Evolutionary conservation across 306 rosid species (phyloP).

Genomic region (Coriaria nepalensis): DNA sequence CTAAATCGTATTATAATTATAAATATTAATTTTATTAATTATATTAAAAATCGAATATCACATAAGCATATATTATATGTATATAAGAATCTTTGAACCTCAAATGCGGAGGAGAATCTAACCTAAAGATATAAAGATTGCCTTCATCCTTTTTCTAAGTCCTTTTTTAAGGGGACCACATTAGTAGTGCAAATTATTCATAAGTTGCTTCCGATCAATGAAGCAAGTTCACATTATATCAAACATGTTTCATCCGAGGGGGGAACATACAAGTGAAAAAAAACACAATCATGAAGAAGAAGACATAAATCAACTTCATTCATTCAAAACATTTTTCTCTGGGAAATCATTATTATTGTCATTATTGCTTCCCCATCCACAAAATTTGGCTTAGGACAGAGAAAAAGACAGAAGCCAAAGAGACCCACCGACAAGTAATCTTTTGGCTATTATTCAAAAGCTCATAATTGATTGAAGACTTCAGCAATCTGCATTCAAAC

Average conservation of each 20-base stretch:
- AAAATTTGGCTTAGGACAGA: slow-evolving; percentile 57
- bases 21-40: no score
- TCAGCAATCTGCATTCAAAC: slow-evolving; percentile 60
- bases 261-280: slow-evolving; percentile 23
- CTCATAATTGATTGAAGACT: slow-evolving; percentile 19
- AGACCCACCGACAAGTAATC: slow-evolving; percentile 40
- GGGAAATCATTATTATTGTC: slow-evolving; percentile 34
- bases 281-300: slow-evolving; percentile 24
- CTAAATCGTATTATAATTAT: no score
- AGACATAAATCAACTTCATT: slow-evolving; percentile 27
- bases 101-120: no score
- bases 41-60: no score
- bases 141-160: no score
- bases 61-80: no score
- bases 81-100: no score
- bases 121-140: no score
- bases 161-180: no score
- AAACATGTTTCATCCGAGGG: slow-evolving; percentile 65
- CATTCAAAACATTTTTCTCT: slow-evolving; percentile 20
- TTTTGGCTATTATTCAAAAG: slow-evolving; percentile 39
- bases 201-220: slow-evolving; percentile 55
- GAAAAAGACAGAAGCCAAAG: slow-evolving; percentile 16
- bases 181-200: no score
- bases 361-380: slow-evolving; percentile 14
- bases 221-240: slow-evolving; percentile 40